phyloP scores from a whole-genome alignment of 345 rosid genomes.

The Salix udensis region DNA sequence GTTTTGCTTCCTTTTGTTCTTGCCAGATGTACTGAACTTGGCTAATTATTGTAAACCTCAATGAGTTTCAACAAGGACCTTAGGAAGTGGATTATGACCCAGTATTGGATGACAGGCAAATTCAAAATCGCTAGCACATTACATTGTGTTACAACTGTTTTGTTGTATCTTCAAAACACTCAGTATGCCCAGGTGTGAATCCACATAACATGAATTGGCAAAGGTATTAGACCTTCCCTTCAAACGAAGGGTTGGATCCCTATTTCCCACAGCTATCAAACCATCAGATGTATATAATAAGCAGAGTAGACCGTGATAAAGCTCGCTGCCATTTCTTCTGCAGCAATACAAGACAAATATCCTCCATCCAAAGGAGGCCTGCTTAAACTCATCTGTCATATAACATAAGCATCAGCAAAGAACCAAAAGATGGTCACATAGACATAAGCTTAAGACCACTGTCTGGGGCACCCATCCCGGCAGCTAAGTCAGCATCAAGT shows the following conservation, averaged over 20 bases:
- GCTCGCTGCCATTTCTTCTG: neutral
- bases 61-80: neutral
- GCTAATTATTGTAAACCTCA: no score
- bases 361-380: neutral
- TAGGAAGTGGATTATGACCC: neutral
- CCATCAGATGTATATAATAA: neutral
- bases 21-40: no score
- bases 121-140: no score
- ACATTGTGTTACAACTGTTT: no score
- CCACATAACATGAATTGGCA: neutral
- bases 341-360: constrained; percentile 3
- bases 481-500: constrained; percentile 90
- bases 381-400: neutral
- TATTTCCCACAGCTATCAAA: neutral
- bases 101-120: neutral
- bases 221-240: neutral
- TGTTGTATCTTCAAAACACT: neutral
- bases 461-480: constrained; percentile 95
- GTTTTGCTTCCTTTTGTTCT: no score
- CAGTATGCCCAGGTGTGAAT: neutral
- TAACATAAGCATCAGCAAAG: neutral
- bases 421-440: constrained; percentile 22
- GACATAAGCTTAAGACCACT: constrained; percentile 81
- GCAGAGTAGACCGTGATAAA: neutral
- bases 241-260: neutral